Evolutionary conservation across 2,329 filamentous ascomycete genomes (phyloP).

Genomic region (Didymella sp.): DNA sequence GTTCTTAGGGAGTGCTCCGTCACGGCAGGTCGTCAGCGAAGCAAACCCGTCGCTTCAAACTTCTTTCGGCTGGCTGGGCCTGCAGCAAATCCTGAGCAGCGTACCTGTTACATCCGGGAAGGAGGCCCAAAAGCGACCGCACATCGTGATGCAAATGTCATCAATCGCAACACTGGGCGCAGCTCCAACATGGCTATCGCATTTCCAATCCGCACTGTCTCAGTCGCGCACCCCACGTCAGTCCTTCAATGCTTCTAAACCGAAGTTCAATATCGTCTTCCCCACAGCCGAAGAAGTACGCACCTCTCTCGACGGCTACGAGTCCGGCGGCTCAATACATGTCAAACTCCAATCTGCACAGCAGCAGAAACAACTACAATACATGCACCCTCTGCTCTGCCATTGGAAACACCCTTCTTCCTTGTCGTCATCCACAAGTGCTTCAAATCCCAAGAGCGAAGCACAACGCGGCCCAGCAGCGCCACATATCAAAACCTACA

Average conservation of each 20-base stretch:
- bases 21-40: slow-evolving; percentile 62
- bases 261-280: slow-evolving; percentile 75
- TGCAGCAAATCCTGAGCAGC: slow-evolving; percentile 65
- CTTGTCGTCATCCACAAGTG: background rate
- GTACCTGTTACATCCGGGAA: slow-evolving; percentile 52
- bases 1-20: slow-evolving; percentile 80
- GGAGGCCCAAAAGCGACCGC: slow-evolving; percentile 30
- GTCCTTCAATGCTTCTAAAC: slow-evolving; percentile 23
- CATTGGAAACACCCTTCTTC: slow-evolving; percentile 68
- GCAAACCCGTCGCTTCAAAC: slow-evolving; percentile 57
- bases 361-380: slow-evolving; percentile 76
- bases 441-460: slow-evolving; percentile 5
- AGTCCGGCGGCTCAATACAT: slow-evolving; percentile 80
- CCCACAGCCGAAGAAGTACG: slow-evolving; percentile 82
- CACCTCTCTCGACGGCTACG: slow-evolving; percentile 77
- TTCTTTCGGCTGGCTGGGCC: slow-evolving; percentile 77
- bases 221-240: background rate
- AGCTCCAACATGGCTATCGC: slow-evolving; percentile 74
- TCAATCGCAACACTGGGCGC: slow-evolving; percentile 81
- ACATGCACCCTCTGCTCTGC: slow-evolving; percentile 72
- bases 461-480: slow-evolving; percentile 65
- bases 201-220: slow-evolving; percentile 54
- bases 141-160: slow-evolving; percentile 71
- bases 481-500: slow-evolving; percentile 90
- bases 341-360: slow-evolving; percentile 74